Base-by-base conservation (phyloP, 441 rosid species). In the Populus hybrid region DNA sequence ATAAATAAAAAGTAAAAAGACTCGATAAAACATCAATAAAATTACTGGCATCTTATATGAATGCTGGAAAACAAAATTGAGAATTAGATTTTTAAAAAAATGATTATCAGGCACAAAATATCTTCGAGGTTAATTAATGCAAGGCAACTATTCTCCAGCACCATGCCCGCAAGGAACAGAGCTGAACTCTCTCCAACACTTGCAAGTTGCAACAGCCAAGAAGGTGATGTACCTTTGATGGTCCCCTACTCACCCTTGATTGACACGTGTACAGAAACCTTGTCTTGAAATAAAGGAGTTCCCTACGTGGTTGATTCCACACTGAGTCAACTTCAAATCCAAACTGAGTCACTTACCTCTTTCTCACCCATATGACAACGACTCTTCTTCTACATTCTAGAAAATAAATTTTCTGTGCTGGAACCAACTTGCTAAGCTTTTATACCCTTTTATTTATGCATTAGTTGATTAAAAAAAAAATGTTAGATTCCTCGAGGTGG, bases 251-350 rank as follows among this genome's bases (percentile, higher is more conserved):
- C 36, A 59, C 75, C 67, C 75, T 57, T 63, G 19, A 59, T 2
- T 16, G 67, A 72, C 75, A 72, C 75, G 75, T 72, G 75, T 59
- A 8, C 19, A 70, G 50, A 5, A 50, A 26, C 38, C 67, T 72
- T 21, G n/a, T 59, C 75, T 53, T 9, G 53, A 19, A 61, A 34
- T 11, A 32, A 59, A 32, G 57, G 19, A 32, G 8, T 21, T 19
- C 1, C 35, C 36, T 1, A 10, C 0, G 34, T 65, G 46, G 46
- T 10, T 40, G 57, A 14, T 46, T 46, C 57, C 57, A 46, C 57
- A 46, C 57, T 46, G 57, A 46, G 18, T 46, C 57, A 46, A 46
- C 19, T 46, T 4, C 16, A 12, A 14, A 46, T 46, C 57, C 19
- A 46, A 46, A 12, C 57, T 14, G 57, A 46, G 57, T 46, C 57